These are phyloP conservation scores for Venustampulla echinocandica DNA, from an alignment of 495 filamentous ascomycete species.

Conservation along the genomic window DNA sequence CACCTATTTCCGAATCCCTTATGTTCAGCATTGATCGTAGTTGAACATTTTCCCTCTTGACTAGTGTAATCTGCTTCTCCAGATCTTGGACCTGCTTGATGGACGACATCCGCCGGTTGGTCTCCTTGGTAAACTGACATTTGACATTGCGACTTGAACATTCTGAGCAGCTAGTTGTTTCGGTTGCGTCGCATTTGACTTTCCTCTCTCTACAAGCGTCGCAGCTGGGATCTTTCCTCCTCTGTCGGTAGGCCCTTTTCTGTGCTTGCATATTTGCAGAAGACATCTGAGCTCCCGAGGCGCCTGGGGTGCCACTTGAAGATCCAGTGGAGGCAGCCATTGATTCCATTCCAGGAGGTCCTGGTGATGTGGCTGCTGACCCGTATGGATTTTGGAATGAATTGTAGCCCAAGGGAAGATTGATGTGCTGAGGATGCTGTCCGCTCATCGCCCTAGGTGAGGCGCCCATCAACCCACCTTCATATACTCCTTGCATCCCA, in stretches of 20 bases:
- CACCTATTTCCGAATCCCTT: slow-evolving; percentile 43
- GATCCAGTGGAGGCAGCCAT: slow-evolving; percentile 41
- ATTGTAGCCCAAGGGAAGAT: slow-evolving; percentile 7
- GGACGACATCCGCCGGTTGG: slow-evolving; percentile 95
- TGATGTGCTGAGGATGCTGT: slow-evolving; percentile 17
- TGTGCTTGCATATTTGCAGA: slow-evolving; percentile 49
- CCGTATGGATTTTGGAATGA: slow-evolving; percentile 20
- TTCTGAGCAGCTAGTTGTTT: slow-evolving; percentile 91
- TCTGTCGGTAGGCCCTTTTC: slow-evolving; percentile 89
- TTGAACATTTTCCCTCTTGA: slow-evolving; percentile 64
- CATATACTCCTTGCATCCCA: slow-evolving; percentile 33
- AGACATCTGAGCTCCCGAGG: slow-evolving; percentile 32
- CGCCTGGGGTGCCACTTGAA: slow-evolving; percentile 38
- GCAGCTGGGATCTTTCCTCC: slow-evolving; percentile 94
- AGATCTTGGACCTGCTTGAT: slow-evolving; percentile 99
- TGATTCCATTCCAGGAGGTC: slow-evolving; percentile 39
- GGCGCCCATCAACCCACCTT: slow-evolving; percentile 34
- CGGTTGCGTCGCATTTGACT: slow-evolving; percentile 98
- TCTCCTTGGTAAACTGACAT: slow-evolving; percentile 98
- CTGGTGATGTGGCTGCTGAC: slow-evolving; percentile 21
- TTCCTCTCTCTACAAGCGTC: slow-evolving; percentile 96
- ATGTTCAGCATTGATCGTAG: slow-evolving; percentile 51
- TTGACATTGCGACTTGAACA: slow-evolving; percentile 91
- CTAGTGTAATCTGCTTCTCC: slow-evolving; percentile 75
- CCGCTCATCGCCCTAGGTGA: slow-evolving; percentile 20